These are phyloP conservation scores for Micractinium sp. DNA, from an alignment of 139 green algal species.

Conservation along the genomic window DNA sequence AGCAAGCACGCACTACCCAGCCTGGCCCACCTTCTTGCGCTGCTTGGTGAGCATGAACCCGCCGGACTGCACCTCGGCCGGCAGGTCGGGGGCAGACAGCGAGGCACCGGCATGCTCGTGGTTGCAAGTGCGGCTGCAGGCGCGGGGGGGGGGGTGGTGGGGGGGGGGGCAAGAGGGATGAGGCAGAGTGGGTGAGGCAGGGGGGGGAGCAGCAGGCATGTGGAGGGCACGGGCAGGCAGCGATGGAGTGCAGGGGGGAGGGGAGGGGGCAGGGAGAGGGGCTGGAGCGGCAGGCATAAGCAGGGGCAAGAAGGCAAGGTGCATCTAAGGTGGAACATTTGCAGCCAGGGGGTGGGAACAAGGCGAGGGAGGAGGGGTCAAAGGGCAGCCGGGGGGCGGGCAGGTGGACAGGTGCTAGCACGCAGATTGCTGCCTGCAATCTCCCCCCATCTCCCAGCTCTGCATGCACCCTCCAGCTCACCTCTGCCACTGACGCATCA, in stretches of 20 bases:
- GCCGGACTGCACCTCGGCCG: conserved; percentile 1
- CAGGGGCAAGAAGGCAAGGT: not conserved
- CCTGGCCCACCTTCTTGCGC: conserved; percentile 3
- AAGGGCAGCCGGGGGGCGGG: not conserved
- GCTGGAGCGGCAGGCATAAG: not conserved
- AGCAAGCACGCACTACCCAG: not conserved
- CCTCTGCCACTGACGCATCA: conserved; percentile 24
- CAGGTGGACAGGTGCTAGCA: not conserved
- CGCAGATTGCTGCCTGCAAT: not conserved
- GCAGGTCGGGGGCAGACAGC: not conserved
- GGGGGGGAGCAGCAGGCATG: not conserved
- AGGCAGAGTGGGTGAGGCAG: not conserved
- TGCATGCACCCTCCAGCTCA: not conserved
- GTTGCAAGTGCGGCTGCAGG: conserved; percentile 33
- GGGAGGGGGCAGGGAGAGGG: not conserved
- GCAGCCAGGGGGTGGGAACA: not conserved
- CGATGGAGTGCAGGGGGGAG: not conserved
- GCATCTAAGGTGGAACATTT: too few species aligned
- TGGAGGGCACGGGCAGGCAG: not conserved
- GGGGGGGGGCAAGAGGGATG: not conserved
- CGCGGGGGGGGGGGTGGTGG: not conserved
- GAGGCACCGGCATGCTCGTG: conserved; percentile 19
- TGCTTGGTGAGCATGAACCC: conserved; percentile 34
- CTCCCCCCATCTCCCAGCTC: not conserved
- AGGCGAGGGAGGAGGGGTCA: not conserved